A percentile compares a stretch with the other conserved stretches of the same genome.
These are phyloP conservation scores for Vigna hirtella DNA, from an alignment of 306 rosid genomes.

Conservation along the genomic window DNA sequence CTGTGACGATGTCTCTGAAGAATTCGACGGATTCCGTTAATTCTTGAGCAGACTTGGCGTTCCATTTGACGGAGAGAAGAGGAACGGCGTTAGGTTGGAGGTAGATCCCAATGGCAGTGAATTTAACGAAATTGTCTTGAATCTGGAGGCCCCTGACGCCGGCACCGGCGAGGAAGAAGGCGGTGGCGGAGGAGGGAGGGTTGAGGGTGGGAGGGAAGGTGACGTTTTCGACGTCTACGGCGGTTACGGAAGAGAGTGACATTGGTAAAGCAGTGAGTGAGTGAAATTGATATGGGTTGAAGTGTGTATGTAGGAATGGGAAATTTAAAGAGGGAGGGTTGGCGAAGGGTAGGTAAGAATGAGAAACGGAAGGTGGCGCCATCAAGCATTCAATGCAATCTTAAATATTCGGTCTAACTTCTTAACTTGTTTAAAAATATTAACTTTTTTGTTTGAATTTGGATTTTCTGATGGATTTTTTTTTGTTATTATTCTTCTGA, in stretches of 20 bases:
- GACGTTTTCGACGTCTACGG: constrained; percentile 37
- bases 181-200: constrained; percentile 33
- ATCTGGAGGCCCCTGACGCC: constrained; percentile 79
- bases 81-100: constrained; percentile 63
- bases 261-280: background rate
- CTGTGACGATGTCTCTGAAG: constrained; percentile 75
- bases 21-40: constrained; percentile 65
- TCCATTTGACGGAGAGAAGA: constrained; percentile 73
- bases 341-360: background rate
- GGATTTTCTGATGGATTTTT: no score
- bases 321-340: background rate
- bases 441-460: no score
- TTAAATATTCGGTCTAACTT: background rate
- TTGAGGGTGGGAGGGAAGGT: constrained; percentile 36
- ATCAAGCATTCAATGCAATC: background rate
- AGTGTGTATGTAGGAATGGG: background rate
- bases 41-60: constrained; percentile 54
- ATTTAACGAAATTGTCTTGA: constrained; percentile 69
- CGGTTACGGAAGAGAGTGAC: constrained; percentile 4
- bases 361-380: background rate
- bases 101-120: constrained; percentile 85
- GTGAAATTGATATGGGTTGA: background rate
- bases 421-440: no score
- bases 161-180: constrained; percentile 56
- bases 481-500: no score